These are phyloP conservation scores for Ophiostoma ulmi DNA, from an alignment of 2,329 filamentous ascomycete species.

Conservation along the genomic window DNA sequence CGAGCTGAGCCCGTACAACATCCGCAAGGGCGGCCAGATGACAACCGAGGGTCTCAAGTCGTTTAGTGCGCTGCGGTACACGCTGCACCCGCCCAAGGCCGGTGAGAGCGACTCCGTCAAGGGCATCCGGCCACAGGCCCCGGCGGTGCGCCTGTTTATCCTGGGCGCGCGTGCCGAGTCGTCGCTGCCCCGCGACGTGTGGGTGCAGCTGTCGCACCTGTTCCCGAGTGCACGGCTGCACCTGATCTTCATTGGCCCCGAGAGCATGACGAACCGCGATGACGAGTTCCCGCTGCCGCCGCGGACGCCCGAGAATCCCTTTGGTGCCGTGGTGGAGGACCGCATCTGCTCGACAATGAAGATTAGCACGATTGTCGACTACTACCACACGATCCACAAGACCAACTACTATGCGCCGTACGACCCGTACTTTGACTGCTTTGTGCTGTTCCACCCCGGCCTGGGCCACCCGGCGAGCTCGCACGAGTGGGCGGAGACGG, in stretches of 20 bases:
- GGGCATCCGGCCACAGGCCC: slow-evolving; percentile 75
- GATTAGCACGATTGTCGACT: slow-evolving; percentile 95
- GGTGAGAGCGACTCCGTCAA: slow-evolving; percentile 71
- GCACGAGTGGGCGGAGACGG: slow-evolving; percentile 88
- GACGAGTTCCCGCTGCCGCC: slow-evolving; percentile 86
- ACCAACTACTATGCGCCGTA: slow-evolving; percentile 88
- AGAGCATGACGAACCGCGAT: slow-evolving; percentile 92
- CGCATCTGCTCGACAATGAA: slow-evolving; percentile 85
- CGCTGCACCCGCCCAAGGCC: slow-evolving; percentile 76
- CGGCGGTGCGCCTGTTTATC: slow-evolving; percentile 86
- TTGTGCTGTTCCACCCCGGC: slow-evolving; percentile 94
- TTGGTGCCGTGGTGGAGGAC: slow-evolving; percentile 90
- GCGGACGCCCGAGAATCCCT: slow-evolving; percentile 80
- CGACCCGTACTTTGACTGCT: slow-evolving; percentile 97
- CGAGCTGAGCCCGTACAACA: slow-evolving; percentile 86
- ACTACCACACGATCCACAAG: slow-evolving; percentile 94
- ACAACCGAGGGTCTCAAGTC: slow-evolving; percentile 89
- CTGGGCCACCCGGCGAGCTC: slow-evolving; percentile 89
- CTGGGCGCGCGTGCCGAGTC: slow-evolving; percentile 96
- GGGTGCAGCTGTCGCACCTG: slow-evolving; percentile 89
- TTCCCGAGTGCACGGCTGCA: slow-evolving; percentile 92
- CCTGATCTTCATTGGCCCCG: slow-evolving; percentile 89
- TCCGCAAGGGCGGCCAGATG: slow-evolving; percentile 68
- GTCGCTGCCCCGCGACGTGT: slow-evolving; percentile 85
- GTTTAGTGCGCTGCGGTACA: slow-evolving; percentile 87